A percentile compares a stretch with the other conserved stretches of the same genome.
phyloP scores from a whole-genome alignment of 305 asterid genomes.

The Fraxinus sp. region DNA sequence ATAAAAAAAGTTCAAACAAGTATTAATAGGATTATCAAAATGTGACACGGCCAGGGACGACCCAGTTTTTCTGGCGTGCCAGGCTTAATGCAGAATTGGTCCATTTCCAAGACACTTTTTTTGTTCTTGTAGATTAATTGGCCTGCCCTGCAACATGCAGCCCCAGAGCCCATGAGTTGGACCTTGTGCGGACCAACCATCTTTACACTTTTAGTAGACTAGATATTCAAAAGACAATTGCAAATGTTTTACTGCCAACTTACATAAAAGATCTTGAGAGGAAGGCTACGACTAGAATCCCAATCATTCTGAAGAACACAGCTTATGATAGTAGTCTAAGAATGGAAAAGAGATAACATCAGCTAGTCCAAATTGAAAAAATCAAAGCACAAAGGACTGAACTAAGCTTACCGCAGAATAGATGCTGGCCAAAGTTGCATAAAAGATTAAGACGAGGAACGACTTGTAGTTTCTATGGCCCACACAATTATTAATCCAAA shows the following conservation, averaged over 20 bases:
- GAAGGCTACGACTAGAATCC: constrained; percentile 35
- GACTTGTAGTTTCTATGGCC: constrained; percentile 86
- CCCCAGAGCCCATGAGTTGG: not conserved
- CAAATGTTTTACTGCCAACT: constrained; percentile 35
- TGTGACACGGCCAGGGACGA: not conserved
- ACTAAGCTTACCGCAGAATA: constrained; percentile 62
- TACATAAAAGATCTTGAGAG: constrained; percentile 55
- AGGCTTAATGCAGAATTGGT: not conserved
- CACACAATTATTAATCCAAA: constrained; percentile 92
- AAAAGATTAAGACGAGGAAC: constrained; percentile 62
- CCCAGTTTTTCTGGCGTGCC: not conserved
- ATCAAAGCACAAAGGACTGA: not conserved
- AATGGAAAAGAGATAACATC: constrained; percentile 18
- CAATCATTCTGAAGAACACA: constrained; percentile 47
- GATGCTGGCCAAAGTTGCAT: constrained; percentile 58
- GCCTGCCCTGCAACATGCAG: not conserved
- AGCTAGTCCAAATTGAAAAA: constrained; percentile 5
- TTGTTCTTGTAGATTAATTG: not conserved
- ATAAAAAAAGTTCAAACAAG: not conserved
- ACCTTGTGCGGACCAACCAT: constrained; percentile 16
- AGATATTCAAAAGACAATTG: not conserved
- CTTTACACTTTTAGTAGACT: constrained; percentile 46
- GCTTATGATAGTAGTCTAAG: constrained; percentile 50
- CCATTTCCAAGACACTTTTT: not conserved
- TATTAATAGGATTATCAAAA: not conserved